Evolutionary conservation across 2,329 filamentous ascomycete species (phyloP).

Genomic region (Scedosporium apiospermum): DNA sequence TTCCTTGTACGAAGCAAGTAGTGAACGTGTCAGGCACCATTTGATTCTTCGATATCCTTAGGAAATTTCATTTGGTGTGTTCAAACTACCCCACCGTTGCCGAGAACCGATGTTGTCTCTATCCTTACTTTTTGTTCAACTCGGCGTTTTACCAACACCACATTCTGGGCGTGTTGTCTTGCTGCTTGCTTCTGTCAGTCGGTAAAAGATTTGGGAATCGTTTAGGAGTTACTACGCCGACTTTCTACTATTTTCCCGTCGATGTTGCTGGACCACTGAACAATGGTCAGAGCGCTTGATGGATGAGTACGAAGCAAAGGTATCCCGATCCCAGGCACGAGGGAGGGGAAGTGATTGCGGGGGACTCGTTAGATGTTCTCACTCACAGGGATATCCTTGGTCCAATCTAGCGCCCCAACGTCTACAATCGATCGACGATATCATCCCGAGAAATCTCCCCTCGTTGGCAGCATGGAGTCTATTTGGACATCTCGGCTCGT

Average conservation of each 20-base stretch:
- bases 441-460: not conserved
- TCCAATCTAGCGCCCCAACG: not conserved
- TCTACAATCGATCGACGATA: not conserved
- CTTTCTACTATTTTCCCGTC: too few relatives aligned
- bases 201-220: too few relatives aligned
- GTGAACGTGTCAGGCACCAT: not conserved
- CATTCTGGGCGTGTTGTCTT: not conserved
- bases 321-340: too few relatives aligned
- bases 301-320: too few relatives aligned
- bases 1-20: not conserved
- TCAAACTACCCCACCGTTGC: not conserved
- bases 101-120: not conserved
- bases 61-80: not conserved
- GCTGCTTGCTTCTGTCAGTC: too few relatives aligned
- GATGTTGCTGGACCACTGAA: too few relatives aligned
- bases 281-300: too few relatives aligned
- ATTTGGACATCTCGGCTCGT: not conserved
- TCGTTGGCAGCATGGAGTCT: not conserved
- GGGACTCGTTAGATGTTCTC: not conserved
- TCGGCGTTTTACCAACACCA: not conserved
- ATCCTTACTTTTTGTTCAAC: not conserved
- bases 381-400: not conserved
- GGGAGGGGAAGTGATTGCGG: too few relatives aligned
- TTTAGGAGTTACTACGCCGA: too few relatives aligned
- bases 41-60: not conserved